Evolutionary conservation across 306 rosid genomes (phyloP).

Genomic region (Quercus alba): DNA sequence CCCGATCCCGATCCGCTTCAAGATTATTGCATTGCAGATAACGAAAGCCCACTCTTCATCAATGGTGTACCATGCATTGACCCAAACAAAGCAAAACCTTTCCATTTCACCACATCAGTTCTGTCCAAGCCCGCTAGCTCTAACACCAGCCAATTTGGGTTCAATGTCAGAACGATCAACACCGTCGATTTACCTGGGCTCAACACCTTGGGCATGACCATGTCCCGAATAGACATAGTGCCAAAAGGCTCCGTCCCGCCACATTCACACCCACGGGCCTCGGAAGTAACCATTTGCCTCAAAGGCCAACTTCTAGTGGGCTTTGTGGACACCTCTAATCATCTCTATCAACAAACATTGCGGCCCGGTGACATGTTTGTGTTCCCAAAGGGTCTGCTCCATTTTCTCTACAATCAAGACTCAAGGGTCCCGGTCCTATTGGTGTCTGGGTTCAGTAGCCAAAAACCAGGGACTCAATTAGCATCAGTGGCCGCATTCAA

Average conservation of each 20-base stretch:
- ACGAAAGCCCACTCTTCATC: constrained; percentile 26
- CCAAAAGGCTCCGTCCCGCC: constrained; percentile 38
- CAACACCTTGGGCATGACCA: constrained; percentile 63
- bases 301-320: constrained; percentile 54
- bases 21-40: constrained; percentile 73
- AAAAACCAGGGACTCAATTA: constrained; percentile 57
- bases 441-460: constrained; percentile 64
- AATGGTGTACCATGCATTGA: constrained; percentile 68
- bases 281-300: constrained; percentile 43
- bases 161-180: constrained; percentile 39
- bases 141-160: constrained; percentile 32
- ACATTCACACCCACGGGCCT: constrained; percentile 70
- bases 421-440: constrained; percentile 29
- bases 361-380: constrained; percentile 64
- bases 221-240: constrained; percentile 51
- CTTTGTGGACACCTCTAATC: constrained; percentile 48
- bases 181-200: constrained; percentile 58
- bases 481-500: constrained; percentile 46
- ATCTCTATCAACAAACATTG: constrained; percentile 26
- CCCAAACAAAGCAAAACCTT: constrained; percentile 37
- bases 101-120: constrained; percentile 54
- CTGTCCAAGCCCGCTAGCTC: constrained; percentile 49
- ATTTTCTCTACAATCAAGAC: constrained; percentile 51
- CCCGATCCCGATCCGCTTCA: constrained; percentile 69
- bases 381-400: constrained; percentile 58